These are phyloP conservation scores for Thalassiosira sp. DNA, from an alignment of 352 stramenopile genomes.

Conservation along the genomic window DNA sequence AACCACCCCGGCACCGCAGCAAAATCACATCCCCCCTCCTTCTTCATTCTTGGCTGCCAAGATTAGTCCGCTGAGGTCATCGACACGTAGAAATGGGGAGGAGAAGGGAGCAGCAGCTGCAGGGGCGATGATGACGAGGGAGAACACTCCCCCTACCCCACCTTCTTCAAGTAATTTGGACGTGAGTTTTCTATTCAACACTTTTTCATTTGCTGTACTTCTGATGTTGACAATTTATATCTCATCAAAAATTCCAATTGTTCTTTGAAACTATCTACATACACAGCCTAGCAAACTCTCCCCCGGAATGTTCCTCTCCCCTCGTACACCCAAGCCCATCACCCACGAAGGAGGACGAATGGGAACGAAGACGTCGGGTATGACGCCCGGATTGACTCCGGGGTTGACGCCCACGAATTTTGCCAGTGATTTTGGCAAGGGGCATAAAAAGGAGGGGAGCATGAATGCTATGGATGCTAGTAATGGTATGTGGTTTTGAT, in stretches of 20 bases:
- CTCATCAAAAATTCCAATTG: neutral
- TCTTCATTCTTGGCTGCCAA: conserved; percentile 51
- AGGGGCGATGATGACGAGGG: neutral
- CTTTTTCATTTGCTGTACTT: no score
- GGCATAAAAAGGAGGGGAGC: conserved; percentile 24
- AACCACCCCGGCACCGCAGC: conserved; percentile 1
- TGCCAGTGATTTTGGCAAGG: conserved; percentile 76
- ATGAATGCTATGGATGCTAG: conserved; percentile 56
- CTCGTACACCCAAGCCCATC: conserved; percentile 33
- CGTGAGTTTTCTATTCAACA: conserved; percentile 31
- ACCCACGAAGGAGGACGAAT: no score
- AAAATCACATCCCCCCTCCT: conserved; percentile 20
- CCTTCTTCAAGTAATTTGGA: conserved; percentile 7
- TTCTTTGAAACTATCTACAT: no score
- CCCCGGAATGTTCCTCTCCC: conserved; percentile 43
- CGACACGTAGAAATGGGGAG: neutral
- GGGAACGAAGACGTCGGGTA: conserved; percentile 5
- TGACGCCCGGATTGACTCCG: conserved; percentile 4
- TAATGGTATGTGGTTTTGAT: conserved; percentile 49
- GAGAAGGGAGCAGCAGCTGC: neutral
- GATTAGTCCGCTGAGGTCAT: conserved; percentile 48
- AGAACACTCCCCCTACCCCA: conserved; percentile 25
- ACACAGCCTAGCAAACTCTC: conserved; percentile 10
- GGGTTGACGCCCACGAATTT: conserved; percentile 77
- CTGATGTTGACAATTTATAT: neutral